Conservation (phyloP, 352 stramenopile genomes). For the Pythium brachiatum region DNA sequence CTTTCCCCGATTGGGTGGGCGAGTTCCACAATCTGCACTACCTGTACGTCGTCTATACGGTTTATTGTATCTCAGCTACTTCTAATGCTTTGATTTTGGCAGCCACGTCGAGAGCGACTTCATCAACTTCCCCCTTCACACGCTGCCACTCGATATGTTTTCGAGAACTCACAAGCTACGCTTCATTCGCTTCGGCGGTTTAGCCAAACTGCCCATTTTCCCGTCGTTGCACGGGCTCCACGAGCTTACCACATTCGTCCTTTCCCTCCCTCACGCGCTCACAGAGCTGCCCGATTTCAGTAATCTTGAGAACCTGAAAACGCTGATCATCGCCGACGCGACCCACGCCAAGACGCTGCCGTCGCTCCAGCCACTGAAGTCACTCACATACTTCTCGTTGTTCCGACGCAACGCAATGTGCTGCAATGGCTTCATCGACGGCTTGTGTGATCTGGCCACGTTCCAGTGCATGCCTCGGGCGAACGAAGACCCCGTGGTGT, state of each 20-base stretch:
- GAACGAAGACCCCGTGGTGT: constrained; percentile 5
- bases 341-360: constrained; percentile 7
- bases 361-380: constrained; percentile 3
- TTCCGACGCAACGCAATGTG: constrained; percentile 18
- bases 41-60: constrained; percentile 14
- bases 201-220: constrained; percentile 10
- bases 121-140: constrained; percentile 5
- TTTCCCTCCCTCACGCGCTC: constrained; percentile 12
- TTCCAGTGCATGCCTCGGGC: constrained; percentile 9
- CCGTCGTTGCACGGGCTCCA: constrained; percentile 6
- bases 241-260: constrained; percentile 14
- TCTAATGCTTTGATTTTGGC: neutral
- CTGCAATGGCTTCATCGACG: constrained; percentile 28
- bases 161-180: constrained; percentile 9
- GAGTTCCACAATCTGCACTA: constrained; percentile 22
- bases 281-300: constrained; percentile 11
- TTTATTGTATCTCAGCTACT: neutral
- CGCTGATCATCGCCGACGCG: constrained; percentile 10
- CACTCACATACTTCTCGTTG: constrained; percentile 13
- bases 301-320: constrained; percentile 7
- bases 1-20: constrained; percentile 19
- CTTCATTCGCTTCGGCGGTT: constrained; percentile 21
- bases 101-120: constrained; percentile 26
- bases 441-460: constrained; percentile 16
- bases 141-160: constrained; percentile 17